Base-by-base conservation (phyloP, 106 monocot species). In the Dendrobium nobile region DNA sequence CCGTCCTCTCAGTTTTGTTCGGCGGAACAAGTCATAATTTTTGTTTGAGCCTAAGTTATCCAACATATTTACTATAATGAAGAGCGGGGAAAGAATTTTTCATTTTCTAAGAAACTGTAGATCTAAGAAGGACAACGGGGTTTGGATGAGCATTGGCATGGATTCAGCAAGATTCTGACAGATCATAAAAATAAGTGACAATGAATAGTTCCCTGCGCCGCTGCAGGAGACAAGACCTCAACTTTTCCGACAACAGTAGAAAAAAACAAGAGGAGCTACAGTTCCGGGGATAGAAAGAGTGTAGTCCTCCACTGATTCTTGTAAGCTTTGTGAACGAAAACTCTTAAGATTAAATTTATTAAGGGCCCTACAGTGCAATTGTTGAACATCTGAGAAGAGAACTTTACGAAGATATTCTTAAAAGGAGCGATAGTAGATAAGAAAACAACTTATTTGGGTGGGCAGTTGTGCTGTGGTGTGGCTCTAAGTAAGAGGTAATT, bases 141-240 rank as follows among this genome's bases (percentile, higher is more conserved):
- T 6, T 45, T 45, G 45, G 6, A 45, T 45, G 45, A 7, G 45
- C 6, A 45, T 45, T 45, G 45, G 9, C 45, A 45, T 45, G 45
- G 45, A 6, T 45, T 58, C 4, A 58, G 58, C 10, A 20, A 4
- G 19, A 58, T 58, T 58, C 58, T 58, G 58, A 58, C 58, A 58
- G 16, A 58, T 4, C 10, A 18, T 58, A 58, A 20, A 58, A 58
- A 16, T 16, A 58, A 20, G 20, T 18, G 45, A 45, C 44, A 44
- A 45, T 67, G 67, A 26, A 67, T 22, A 67, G 67, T 67, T 67
- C 20, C 19, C 58, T 58, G 58, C 58, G 58, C 58, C 16, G 58
- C 58, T 58, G 58, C 58, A 58, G 67, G 67, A n/a, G 67, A 67
- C 67, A 67, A 27, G 26, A 27, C 67, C 67, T 67, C 67, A 67